Evolutionary conservation across 352 stramenopile species (phyloP).

Genomic region (Pilasporangium apinafurcum): DNA sequence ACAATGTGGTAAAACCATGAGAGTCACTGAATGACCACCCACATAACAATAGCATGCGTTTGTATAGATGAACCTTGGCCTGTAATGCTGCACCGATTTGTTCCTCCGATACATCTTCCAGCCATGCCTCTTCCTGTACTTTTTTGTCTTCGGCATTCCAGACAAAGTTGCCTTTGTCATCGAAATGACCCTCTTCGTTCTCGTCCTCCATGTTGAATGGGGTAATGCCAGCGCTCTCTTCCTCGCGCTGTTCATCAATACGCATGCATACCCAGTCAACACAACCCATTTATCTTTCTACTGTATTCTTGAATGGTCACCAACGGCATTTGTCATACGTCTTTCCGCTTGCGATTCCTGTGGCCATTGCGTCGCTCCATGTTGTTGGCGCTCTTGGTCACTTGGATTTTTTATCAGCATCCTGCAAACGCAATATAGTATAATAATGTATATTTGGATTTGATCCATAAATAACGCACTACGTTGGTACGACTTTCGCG

Average conservation of each 20-base stretch:
- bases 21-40: neutral
- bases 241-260: neutral
- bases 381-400: neutral
- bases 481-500: slow-evolving; percentile 9
- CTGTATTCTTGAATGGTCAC: too few species aligned
- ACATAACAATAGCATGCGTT: neutral
- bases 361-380: slow-evolving; percentile 1
- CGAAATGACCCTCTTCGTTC: slow-evolving; percentile 81
- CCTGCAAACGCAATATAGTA: too few species aligned
- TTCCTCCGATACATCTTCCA: slow-evolving; percentile 65
- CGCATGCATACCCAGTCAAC: neutral
- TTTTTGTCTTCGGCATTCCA: slow-evolving; percentile 73
- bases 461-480: too few species aligned
- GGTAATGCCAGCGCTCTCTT: slow-evolving; percentile 45
- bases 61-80: slow-evolving; percentile 28
- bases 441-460: too few species aligned
- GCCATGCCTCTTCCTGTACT: slow-evolving; percentile 80
- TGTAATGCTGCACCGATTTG: slow-evolving; percentile 56
- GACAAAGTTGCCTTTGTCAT: slow-evolving; percentile 72
- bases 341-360: neutral
- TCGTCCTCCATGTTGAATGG: slow-evolving; percentile 84
- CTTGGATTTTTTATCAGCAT: neutral
- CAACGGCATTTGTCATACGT: slow-evolving; percentile 1
- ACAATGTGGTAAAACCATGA: neutral
- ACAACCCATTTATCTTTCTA: too few species aligned